Percentiles rank a stretch among this genome's conserved stretches.
These are phyloP conservation scores for Phytophthora fragariaefolia DNA, from an alignment of 352 stramenopile genomes.

Conservation along the genomic window DNA sequence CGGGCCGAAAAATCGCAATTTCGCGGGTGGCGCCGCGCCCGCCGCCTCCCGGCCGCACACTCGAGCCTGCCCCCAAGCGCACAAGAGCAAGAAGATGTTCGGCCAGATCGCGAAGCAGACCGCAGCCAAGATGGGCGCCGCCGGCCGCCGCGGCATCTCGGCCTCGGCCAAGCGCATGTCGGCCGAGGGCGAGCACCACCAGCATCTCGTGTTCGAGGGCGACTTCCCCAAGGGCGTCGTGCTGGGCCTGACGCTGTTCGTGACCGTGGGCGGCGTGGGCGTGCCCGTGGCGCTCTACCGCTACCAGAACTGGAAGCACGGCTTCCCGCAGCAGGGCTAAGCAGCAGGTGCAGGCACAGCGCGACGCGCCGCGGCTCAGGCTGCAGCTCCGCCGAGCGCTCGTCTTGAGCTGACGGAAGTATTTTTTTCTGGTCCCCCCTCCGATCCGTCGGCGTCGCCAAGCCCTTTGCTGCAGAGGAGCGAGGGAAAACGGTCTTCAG, in stretches of 20 bases:
- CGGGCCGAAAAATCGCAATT: too few relatives aligned
- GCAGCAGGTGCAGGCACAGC: neutral
- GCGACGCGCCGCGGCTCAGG: neutral
- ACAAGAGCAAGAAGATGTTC: constrained; percentile 53
- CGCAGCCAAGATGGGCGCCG: constrained; percentile 60
- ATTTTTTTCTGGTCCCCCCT: constrained; percentile 29
- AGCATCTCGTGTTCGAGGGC: constrained; percentile 87
- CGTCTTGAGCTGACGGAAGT: constrained; percentile 26
- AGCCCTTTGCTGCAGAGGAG: too few relatives aligned
- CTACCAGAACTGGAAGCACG: constrained; percentile 92
- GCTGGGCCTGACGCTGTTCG: constrained; percentile 59
- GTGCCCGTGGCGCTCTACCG: constrained; percentile 71
- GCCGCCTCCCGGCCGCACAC: constrained; percentile 19
- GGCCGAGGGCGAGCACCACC: constrained; percentile 80
- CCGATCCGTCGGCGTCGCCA: neutral
- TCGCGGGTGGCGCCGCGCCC: constrained; percentile 31
- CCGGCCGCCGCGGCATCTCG: constrained; percentile 72
- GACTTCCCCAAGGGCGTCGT: constrained; percentile 83
- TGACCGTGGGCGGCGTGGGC: constrained; percentile 68
- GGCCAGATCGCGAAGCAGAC: constrained; percentile 76
- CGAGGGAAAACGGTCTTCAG: too few relatives aligned
- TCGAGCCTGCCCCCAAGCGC: constrained; percentile 15
- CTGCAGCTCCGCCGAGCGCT: neutral
- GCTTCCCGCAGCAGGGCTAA: constrained; percentile 82
- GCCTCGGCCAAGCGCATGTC: constrained; percentile 79